Evolutionary conservation across 768 basidiomycete species (phyloP), one percentile per base, ranked within the genome.

Genomic region (Hypholoma sublateritium): DNA sequence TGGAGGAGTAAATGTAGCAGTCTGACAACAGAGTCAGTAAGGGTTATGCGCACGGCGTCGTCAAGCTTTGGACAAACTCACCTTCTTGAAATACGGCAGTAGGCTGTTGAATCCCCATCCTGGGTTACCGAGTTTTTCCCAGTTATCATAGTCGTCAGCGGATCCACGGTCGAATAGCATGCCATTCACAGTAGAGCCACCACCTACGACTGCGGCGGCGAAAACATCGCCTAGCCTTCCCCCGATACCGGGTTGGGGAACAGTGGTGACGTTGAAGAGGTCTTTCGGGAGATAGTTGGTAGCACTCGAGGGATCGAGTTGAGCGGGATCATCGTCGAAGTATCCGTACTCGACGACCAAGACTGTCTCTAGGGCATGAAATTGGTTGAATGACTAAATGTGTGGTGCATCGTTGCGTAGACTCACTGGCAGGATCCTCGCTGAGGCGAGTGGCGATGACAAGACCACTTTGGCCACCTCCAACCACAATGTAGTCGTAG

Each of bases 361-460:
- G 6, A 41, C 39, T 1, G 39, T 41, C 17, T 41, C 39, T 41
- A 3, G 3, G 1, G 12, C 11, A 13, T 5, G 16, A 17, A 41
- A 17, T 32, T 32, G 28, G 5, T 7, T 32, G 9, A 32, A 32
- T 9, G 5, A 32, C 6, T 2, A 32, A 32, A 32, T 5, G 5
- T 6, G 5, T 32, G 28, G 9, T 5, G 28, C 6, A 9, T 5
- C 5, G 5, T 32, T 32, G 28, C 5, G 14, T 41, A 17, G 24
- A 42, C 58, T 54, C n/a, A 59, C 58, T 59, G 8, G 53, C 50
- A 0, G 48, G 25, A 25, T 57, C 57, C 25, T 61, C 57, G 25
- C 56, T 58, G 7, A 61, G 56, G 16, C 60, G 47, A 24, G 54
- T 58, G 13, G 60, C 60, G 12, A 61, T 55, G 32, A 55, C 60